A percentile compares a stretch with the other conserved stretches of the same genome.
Conservation (phyloP, 2,329 filamentous ascomycete species). For the Fusarium sp. region DNA sequence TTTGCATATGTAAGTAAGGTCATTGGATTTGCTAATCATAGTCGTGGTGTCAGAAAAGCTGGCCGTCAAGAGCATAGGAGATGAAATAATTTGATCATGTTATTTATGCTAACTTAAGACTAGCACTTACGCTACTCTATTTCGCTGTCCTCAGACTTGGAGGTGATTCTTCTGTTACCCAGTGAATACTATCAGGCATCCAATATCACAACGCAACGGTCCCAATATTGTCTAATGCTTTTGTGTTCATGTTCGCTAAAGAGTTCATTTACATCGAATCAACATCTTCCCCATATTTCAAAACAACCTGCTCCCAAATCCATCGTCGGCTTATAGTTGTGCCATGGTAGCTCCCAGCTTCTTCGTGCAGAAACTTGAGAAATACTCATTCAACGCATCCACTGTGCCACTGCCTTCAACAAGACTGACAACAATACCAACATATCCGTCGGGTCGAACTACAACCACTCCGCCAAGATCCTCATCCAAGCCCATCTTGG, state of each 20-base stretch:
- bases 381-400: conserved; percentile 86
- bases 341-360: conserved; percentile 54
- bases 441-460: conserved; percentile 87
- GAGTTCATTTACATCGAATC: not conserved
- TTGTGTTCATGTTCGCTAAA: conserved; percentile 10
- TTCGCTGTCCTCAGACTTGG: not conserved
- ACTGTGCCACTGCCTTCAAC: conserved; percentile 82
- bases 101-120: not conserved
- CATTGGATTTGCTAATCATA: not conserved
- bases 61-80: not conserved
- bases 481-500: conserved; percentile 84
- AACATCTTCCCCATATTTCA: not conserved
- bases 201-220: not conserved
- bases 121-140: not conserved
- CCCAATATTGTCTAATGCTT: not conserved
- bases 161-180: not conserved
- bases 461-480: conserved; percentile 83
- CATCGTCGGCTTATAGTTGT: conserved; percentile 39
- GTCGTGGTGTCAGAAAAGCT: not conserved
- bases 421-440: conserved; percentile 79
- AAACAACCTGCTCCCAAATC: not conserved
- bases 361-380: conserved; percentile 77
- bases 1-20: not conserved
- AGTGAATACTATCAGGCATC: not conserved
- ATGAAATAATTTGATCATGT: not conserved